phyloP scores from a whole-genome alignment of 106 monocot genomes.

The Agapanthus africanus region DNA sequence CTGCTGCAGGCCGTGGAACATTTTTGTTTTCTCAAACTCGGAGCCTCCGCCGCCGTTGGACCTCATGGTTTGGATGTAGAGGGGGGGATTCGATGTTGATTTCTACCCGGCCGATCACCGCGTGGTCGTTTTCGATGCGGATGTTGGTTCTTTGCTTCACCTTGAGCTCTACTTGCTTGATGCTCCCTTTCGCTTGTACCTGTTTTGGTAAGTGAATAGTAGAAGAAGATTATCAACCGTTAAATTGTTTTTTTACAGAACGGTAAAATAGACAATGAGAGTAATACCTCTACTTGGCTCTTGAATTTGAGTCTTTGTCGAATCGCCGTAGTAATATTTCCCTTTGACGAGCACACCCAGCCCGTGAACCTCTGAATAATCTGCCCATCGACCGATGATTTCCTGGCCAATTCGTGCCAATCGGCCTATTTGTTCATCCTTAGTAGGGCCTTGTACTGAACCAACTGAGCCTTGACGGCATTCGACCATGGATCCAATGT shows the following conservation, averaged over 20 bases:
- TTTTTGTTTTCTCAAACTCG: constrained; percentile 17
- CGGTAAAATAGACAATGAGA: no score
- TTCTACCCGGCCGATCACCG: constrained; percentile 3
- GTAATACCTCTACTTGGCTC: constrained; percentile 29
- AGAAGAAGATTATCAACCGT: no score
- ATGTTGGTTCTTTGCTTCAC: constrained; percentile 20
- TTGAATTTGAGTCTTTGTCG: constrained; percentile 32
- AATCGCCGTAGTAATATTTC: constrained; percentile 34
- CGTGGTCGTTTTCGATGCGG: constrained; percentile 12
- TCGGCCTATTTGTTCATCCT: constrained; percentile 18
- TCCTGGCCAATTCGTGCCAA: constrained; percentile 9
- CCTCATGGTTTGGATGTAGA: constrained; percentile 1
- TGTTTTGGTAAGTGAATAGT: no score
- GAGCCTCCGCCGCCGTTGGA: constrained; percentile 18
- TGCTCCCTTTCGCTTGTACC: constrained; percentile 20
- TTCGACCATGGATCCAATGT: constrained; percentile 16
- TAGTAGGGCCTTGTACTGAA: constrained; percentile 17
- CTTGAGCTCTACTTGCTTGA: constrained; percentile 20
- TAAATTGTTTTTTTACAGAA: no score
- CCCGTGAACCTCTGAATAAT: constrained; percentile 23
- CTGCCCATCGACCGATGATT: constrained; percentile 34
- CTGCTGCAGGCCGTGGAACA: constrained; percentile 27
- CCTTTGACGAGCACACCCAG: constrained; percentile 48
- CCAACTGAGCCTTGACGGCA: constrained; percentile 15
- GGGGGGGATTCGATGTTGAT: constrained; percentile 14